These are phyloP conservation scores for Penicillium sp. DNA, from an alignment of 2,329 filamentous ascomycete species.

Conservation along the genomic window DNA sequence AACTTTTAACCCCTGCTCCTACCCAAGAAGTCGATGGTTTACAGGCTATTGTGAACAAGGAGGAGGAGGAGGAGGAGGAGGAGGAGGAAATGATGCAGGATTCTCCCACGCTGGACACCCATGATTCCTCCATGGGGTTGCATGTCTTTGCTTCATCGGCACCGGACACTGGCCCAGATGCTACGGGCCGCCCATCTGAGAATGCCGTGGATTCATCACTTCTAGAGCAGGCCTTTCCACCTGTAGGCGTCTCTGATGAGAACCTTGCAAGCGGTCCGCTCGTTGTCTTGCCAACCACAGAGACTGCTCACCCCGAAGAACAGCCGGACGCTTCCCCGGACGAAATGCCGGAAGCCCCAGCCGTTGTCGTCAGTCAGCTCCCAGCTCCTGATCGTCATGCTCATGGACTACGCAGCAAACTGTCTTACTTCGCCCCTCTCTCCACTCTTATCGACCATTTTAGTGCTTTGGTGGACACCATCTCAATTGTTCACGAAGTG, in stretches of 20 bases:
- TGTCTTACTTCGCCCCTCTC: constrained; percentile 46
- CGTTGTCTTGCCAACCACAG: neutral
- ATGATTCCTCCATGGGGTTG: neutral
- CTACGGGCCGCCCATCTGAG: neutral
- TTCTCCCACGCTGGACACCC: neutral
- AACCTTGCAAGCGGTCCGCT: neutral
- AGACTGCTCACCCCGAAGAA: neutral
- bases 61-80: neutral
- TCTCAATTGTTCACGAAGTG: constrained; percentile 41
- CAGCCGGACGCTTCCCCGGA: neutral
- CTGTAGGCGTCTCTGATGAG: neutral
- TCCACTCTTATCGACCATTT: constrained; percentile 45
- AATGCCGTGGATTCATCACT: neutral
- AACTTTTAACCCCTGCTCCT: constrained; percentile 22
- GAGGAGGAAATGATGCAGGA: neutral
- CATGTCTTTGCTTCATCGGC: neutral
- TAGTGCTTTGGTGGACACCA: constrained; percentile 40
- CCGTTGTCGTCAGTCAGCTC: constrained; percentile 3
- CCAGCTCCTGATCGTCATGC: constrained; percentile 26
- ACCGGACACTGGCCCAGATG: neutral
- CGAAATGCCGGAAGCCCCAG: neutral
- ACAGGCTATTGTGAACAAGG: neutral
- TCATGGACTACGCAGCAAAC: constrained; percentile 40
- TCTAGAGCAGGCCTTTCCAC: neutral
- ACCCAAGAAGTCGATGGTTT: constrained; percentile 19